Percentiles rank a stretch among this genome's conserved stretches.
Conservation (phyloP, 2,329 filamentous ascomycete genomes). For the Fusarium caatingaense region DNA sequence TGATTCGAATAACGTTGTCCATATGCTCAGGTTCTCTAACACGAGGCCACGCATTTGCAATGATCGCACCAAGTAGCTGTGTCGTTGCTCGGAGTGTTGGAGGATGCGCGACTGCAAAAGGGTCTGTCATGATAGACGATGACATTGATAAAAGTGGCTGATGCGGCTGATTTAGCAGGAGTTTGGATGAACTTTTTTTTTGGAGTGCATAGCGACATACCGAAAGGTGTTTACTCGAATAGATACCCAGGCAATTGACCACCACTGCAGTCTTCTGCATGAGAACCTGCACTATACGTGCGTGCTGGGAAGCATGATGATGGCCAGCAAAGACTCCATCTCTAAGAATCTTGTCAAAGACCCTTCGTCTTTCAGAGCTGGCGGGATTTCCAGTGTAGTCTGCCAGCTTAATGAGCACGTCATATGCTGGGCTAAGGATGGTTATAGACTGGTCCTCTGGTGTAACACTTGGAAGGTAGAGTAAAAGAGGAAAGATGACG, state of each 20-base stretch:
- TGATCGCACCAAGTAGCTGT: slow-evolving; percentile 64
- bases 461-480: slow-evolving; percentile 81
- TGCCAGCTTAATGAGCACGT: slow-evolving; percentile 71
- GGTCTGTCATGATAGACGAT: slow-evolving; percentile 72
- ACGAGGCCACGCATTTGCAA: slow-evolving; percentile 77
- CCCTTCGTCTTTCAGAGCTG: slow-evolving; percentile 44
- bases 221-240: slow-evolving; percentile 75
- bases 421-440: slow-evolving; percentile 74
- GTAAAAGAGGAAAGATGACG: slow-evolving; percentile 76
- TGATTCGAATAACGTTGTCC: slow-evolving; percentile 70
- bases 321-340: slow-evolving; percentile 67
- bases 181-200: background rate
- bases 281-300: slow-evolving; percentile 67
- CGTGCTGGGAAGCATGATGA: slow-evolving; percentile 69
- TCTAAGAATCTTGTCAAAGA: slow-evolving; percentile 67
- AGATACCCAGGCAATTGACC: slow-evolving; percentile 68
- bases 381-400: slow-evolving; percentile 43
- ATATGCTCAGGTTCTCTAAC: slow-evolving; percentile 66
- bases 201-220: slow-evolving; percentile 50
- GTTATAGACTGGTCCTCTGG: slow-evolving; percentile 75
- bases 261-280: slow-evolving; percentile 62
- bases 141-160: slow-evolving; percentile 76
- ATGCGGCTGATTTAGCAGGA: slow-evolving; percentile 18
- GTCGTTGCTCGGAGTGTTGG: slow-evolving; percentile 65
- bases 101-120: slow-evolving; percentile 70